These are phyloP conservation scores for Pycnococcus provasolii DNA, from an alignment of 139 green algal genomes.

Conservation along the genomic window DNA sequence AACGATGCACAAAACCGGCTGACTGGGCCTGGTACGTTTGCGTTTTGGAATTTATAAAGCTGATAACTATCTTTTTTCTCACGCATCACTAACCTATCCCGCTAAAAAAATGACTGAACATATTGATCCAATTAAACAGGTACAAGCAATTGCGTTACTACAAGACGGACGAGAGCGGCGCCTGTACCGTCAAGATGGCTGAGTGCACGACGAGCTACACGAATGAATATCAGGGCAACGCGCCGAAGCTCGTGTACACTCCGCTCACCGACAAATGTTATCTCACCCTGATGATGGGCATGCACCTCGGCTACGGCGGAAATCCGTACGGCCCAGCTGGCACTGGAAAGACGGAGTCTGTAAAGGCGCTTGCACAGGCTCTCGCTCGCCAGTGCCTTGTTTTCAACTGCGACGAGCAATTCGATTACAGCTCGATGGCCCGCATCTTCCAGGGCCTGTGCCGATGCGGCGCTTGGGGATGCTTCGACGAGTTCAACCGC, in stretches of 20 bases:
- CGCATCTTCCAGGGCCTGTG: slow-evolving; percentile 71
- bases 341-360: slow-evolving; percentile 75
- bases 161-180: slow-evolving; percentile 1
- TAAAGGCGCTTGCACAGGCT: slow-evolving; percentile 67
- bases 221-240: slow-evolving; percentile 72
- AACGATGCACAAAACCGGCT: slow-evolving; percentile 7
- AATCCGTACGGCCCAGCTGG: slow-evolving; percentile 70
- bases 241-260: slow-evolving; percentile 73
- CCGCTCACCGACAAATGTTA: slow-evolving; percentile 76
- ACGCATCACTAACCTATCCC: too few species aligned
- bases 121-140: too few species aligned
- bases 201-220: slow-evolving; percentile 57
- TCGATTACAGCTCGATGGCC: slow-evolving; percentile 63
- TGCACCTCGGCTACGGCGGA: slow-evolving; percentile 63
- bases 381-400: slow-evolving; percentile 53
- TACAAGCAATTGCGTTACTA: slow-evolving; percentile 61
- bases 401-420: slow-evolving; percentile 80
- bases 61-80: too few species aligned
- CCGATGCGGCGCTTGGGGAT: slow-evolving; percentile 69
- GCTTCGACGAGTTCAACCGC: slow-evolving; percentile 82
- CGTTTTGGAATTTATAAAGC: too few species aligned
- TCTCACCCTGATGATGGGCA: slow-evolving; percentile 61
- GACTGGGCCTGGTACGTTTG: slow-evolving; percentile 53
- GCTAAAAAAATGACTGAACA: too few species aligned
- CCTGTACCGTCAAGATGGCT: slow-evolving; percentile 51